Conservation (phyloP, 306 rosid species). For the Fragaria vesca region DNA sequence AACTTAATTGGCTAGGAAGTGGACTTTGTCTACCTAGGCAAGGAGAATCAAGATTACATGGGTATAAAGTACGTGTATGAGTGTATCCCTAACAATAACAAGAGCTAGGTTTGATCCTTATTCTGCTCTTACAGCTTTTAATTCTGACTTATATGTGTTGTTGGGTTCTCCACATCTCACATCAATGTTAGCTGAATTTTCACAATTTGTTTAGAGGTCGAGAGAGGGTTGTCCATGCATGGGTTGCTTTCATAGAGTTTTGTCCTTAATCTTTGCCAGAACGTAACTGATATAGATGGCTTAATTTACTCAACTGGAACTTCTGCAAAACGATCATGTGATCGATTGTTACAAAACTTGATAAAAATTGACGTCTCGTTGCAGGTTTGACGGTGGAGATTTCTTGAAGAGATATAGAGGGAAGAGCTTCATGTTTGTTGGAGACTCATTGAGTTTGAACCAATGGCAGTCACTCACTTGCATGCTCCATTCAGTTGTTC, state of each 20-base stretch:
- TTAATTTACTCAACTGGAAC: background rate
- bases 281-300: background rate
- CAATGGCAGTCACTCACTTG: slow-evolving; percentile 60
- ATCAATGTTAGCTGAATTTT: background rate
- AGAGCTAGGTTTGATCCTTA: too few relatives aligned
- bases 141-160: too few relatives aligned
- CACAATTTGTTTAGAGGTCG: background rate
- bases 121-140: too few relatives aligned
- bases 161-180: background rate
- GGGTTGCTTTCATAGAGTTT: background rate
- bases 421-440: slow-evolving; percentile 53
- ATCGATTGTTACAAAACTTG: background rate
- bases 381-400: slow-evolving; percentile 50
- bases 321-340: background rate
- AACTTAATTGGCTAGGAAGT: too few relatives aligned
- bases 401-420: slow-evolving; percentile 45
- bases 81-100: too few relatives aligned
- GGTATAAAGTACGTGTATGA: too few relatives aligned
- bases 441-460: slow-evolving; percentile 63
- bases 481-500: slow-evolving; percentile 20
- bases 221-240: background rate
- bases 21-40: too few relatives aligned
- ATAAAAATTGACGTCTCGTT: background rate
- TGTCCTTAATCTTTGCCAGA: background rate
- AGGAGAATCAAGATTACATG: too few relatives aligned